Base-by-base conservation (phyloP, 164 flowering plant species). In the Hamamelis virginiana region DNA sequence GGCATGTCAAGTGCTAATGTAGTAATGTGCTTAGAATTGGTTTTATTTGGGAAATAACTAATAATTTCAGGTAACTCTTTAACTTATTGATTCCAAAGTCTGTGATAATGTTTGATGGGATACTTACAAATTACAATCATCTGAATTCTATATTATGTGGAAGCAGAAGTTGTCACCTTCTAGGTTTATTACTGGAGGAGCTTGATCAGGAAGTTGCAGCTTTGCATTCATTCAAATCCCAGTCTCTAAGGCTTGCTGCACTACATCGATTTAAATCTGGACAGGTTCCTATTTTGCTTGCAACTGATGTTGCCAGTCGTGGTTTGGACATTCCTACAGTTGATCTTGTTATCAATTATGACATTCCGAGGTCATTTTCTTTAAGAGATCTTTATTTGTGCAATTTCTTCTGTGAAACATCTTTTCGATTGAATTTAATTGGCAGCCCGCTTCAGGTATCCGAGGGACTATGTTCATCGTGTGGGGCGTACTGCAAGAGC, bases 401-500 rank as follows among this genome's bases (percentile, higher is more conserved):
- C 15, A 9, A 25, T 8, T 21, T 65, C 68, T 26, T 69, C 11
- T 33, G 1, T 22, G 64, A 53, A 18, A 26, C 9, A 10, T 33
- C 13, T 70, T 11, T 14, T 18, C n/a, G 14, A n/a, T 46, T 9
- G 21, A 41, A 56, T 18, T 60, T 68, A 44, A 48, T 45, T 65
- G 16, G 12, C 45, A 33, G 48, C 22, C 58, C 28, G 41, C 19
- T 74, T 63, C 82, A 95, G 99, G 78, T 74, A 65, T 74, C 86
- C 97, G n/a, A 80, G 82, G 63, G 99, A 96, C 71, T 96, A 96
- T 74, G 83, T 93, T 72, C 98, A 96, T 78, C 97, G 95, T 75
- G 99, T 91, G 41, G 98, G 98, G 50, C 96, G 98, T 83, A 96
- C 99, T 76, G 99, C 97, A 64, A 87, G 97, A 86, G 98, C 96